Base-by-base conservation (phyloP, 768 basidiomycete genomes). In the Daedaleopsis sinensis region DNA sequence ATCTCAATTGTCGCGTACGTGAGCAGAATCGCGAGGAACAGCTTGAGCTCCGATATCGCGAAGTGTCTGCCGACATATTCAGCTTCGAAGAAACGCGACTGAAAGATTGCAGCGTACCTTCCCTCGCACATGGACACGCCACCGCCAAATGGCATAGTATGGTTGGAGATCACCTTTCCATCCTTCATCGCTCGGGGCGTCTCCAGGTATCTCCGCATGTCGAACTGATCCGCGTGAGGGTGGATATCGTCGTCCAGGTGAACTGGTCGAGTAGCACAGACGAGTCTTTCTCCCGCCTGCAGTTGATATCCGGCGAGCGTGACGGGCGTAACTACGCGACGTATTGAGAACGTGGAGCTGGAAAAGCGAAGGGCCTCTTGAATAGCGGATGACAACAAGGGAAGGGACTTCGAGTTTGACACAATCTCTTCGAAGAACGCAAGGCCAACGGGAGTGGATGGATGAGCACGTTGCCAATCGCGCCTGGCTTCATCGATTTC, bases 41-140 rank as follows among this genome's bases (percentile, higher is more conserved):
- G 52, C 37, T 65, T 66, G 24, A 71, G 61, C 52, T 71, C 70
- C 15, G 59, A 42, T 52, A 62, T 52, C 3, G 67, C 70, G 48
- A 71, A 71, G 47, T 69, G 67, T 46, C 67, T 68, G 36, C 7
- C 13, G 12, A 24, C 19, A 38, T 19, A 1, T 18, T 12, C 27
- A 19, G 21, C 35, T 50, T 6, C 39, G 15, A 9, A 37, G 24
- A 42, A 23, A 24, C 7, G 13, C n/a, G 35, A 5, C 16, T 18
- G 15, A 11, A 2, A 10, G 3, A 27, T 15, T 44, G 18, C 53
- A 38, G 27, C 64, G 48, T 37, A 69, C 60, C 71, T 58, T 19
- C 71, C 70, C 57, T 68, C 68, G 54, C 69, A 71, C 63, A 71
- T 70, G 16, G 69, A 71, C 27, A 66, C 63, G 32, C 68, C 70